phyloP scores from a whole-genome alignment of 106 monocot species.

The Dioscorea dumetorum region DNA sequence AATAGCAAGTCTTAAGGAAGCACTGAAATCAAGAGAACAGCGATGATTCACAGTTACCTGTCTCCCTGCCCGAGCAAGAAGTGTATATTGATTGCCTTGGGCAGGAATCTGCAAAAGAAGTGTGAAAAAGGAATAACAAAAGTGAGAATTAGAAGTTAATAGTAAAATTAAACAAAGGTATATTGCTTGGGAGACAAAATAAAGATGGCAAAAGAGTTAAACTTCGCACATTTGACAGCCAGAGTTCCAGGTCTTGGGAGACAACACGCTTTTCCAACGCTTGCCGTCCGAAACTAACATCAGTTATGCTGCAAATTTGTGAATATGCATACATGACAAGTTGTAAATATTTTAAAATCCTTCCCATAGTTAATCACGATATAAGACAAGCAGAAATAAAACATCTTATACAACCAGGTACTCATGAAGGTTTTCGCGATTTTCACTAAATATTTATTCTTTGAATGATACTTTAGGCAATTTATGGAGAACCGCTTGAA shows the following conservation, averaged over 20 bases:
- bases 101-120: slow-evolving; percentile 49
- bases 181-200: not conserved
- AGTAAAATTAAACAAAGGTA: not conserved
- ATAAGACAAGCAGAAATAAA: too few species aligned
- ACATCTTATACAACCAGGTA: too few species aligned
- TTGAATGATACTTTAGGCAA: too few species aligned
- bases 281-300: slow-evolving; percentile 76
- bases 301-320: slow-evolving; percentile 55
- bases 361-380: too few species aligned
- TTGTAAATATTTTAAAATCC: too few species aligned
- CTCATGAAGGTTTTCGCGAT: too few species aligned
- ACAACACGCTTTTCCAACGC: slow-evolving; percentile 95
- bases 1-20: too few species aligned
- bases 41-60: slow-evolving; percentile 36
- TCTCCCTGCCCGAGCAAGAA: slow-evolving; percentile 95
- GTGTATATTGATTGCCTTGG: slow-evolving; percentile 78
- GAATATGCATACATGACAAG: not conserved
- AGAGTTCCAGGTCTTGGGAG: slow-evolving; percentile 96
- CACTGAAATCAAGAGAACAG: too few species aligned
- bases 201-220: not conserved
- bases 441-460: too few species aligned
- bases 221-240: slow-evolving; percentile 83
- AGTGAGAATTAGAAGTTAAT: not conserved
- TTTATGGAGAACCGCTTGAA: too few species aligned
- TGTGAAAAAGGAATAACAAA: not conserved